These are phyloP conservation scores for Moricandia arvensis DNA, from an alignment of 345 rosid genomes.

Conservation along the genomic window DNA sequence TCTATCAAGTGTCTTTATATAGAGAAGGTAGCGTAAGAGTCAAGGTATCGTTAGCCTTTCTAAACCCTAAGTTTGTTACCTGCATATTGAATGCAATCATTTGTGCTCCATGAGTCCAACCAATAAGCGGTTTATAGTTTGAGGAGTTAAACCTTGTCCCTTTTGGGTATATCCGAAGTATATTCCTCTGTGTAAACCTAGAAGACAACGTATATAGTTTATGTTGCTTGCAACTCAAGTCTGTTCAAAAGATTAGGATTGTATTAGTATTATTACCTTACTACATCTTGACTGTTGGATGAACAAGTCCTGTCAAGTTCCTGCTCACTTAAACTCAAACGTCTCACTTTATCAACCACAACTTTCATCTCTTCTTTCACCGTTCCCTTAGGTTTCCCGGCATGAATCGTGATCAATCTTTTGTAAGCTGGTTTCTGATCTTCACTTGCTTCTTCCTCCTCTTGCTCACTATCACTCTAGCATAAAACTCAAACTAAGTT, in stretches of 20 bases:
- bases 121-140: conserved; percentile 76
- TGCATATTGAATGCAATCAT: conserved; percentile 98
- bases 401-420: conserved; percentile 54
- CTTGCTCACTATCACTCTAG: conserved; percentile 45
- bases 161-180: conserved; percentile 83
- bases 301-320: conserved; percentile 58
- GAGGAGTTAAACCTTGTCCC: conserved; percentile 82
- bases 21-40: not conserved
- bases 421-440: conserved; percentile 43
- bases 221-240: not conserved
- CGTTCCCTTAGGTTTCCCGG: conserved; percentile 56
- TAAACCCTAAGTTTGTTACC: conserved; percentile 24
- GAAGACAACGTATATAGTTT: not conserved
- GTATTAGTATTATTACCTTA: conserved; percentile 29
- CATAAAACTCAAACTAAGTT: not conserved
- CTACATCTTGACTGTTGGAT: conserved; percentile 54
- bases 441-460: conserved; percentile 40
- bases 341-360: conserved; percentile 48
- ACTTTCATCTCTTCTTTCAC: conserved; percentile 47
- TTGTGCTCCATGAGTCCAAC: conserved; percentile 98
- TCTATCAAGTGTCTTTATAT: not conserved
- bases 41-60: conserved; percentile 6
- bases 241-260: not conserved
- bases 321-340: conserved; percentile 76
- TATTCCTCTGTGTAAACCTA: conserved; percentile 69